Base-by-base conservation (phyloP, 805 yeast genomes). In the Yamadazyma ubonensis region DNA sequence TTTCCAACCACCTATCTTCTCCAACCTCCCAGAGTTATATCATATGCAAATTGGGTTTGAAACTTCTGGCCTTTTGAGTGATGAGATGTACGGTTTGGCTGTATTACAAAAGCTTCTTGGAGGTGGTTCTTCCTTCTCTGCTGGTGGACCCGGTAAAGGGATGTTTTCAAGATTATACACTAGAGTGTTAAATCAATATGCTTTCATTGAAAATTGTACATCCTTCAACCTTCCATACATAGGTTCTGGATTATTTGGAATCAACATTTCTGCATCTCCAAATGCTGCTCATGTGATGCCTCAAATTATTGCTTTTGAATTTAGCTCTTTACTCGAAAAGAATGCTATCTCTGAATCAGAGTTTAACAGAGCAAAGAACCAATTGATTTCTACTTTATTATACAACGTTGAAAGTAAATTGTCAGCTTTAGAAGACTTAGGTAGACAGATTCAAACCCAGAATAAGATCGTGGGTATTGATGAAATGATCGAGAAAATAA, bases 121-220 rank as follows among this genome's bases (percentile, higher is more conserved):
- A 30, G 97, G 98, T 26, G 99, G 98, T 42, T 95, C 96, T 4
- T 89, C 98, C 1, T 93, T 93, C 57, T 83, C 95, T 14, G 98
- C 99, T 7, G 99, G 99, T 49, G 99, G 99, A 0, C 99, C 99
- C 12, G 99, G 99, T 39, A 93, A 93, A 63, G 99, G 99, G 3
- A 90, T 93, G 98, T 93, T 89, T 59, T 87, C 96, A 3, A 75
- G 98, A 43, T 76, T 95, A 17, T 93, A 89, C 67, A 87, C 96
- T 0, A 79, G 89, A 51, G 96, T 93, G 2, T 71, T 93, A 57
- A 91, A 91, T 63, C 93, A 84, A 58, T 86, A 85, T 58, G 95
- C 95, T 28, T 90, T 84, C 58, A 81, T 93, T 37, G 99, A 93
- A 57, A 83, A 85, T 53, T 88, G 96, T 59, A 71, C 81, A 53